Percentiles rank a stretch among this genome's conserved stretches.
phyloP scores from a whole-genome alignment of 371 early-diverging fungal species.

The Entomophthora muscae region DNA sequence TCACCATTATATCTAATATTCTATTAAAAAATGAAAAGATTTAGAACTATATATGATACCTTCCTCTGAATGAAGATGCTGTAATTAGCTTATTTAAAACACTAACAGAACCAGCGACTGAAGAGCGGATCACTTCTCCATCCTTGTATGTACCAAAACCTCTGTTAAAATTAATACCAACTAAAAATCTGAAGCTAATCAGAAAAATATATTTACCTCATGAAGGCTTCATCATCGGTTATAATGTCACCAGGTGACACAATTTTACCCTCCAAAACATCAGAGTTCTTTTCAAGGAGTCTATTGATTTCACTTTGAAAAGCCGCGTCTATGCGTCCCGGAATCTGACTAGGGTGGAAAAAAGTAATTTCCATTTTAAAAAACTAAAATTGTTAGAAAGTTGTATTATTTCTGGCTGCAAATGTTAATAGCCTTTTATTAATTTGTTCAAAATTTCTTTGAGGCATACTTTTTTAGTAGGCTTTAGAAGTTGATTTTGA shows the following conservation, averaged over 20 bases:
- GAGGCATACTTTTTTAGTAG: too few relatives aligned
- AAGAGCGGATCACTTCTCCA: slow-evolving; percentile 46
- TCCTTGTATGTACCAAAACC: slow-evolving; percentile 93
- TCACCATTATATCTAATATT: slow-evolving; percentile 59
- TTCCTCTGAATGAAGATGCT: slow-evolving; percentile 71
- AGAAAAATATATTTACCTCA: slow-evolving; percentile 31
- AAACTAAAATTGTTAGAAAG: neutral
- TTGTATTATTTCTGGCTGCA: too few relatives aligned
- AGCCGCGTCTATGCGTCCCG: neutral
- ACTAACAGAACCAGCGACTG: slow-evolving; percentile 83
- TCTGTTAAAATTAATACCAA: slow-evolving; percentile 18
- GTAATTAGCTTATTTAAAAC: slow-evolving; percentile 93
- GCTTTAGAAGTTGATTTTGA: too few relatives aligned
- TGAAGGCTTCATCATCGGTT: slow-evolving; percentile 64
- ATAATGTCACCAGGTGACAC: slow-evolving; percentile 82
- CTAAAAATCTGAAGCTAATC: neutral
- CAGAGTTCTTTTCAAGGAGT: neutral
- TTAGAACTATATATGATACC: neutral
- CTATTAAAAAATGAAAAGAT: neutral
- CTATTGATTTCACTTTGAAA: neutral
- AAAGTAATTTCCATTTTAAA: neutral
- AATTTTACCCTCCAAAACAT: slow-evolving; percentile 17
- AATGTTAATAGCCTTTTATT: too few relatives aligned
- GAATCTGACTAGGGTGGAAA: neutral
- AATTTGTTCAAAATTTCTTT: too few relatives aligned